Evolutionary conservation across 148 eudicot genomes (phyloP).

Genomic region (Silene uniflora): DNA sequence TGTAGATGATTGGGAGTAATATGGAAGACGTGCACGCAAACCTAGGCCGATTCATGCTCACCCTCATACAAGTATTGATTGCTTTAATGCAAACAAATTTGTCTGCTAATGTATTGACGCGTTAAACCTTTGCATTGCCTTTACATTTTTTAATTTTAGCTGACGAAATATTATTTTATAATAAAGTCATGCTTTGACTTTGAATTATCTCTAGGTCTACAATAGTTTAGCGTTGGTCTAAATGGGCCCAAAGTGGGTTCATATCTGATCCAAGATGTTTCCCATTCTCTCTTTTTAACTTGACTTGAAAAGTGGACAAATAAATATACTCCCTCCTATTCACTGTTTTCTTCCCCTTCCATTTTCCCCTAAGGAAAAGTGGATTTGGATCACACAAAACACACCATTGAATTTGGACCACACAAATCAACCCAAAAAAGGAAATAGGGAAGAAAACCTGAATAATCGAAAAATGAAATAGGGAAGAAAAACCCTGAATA

Average conservation of each 20-base stretch:
- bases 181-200: constrained; percentile 42
- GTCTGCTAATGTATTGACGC: constrained; percentile 55
- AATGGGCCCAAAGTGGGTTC: constrained; percentile 26
- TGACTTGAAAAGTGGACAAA: neutral
- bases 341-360: too few species aligned
- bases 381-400: too few species aligned
- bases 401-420: too few species aligned
- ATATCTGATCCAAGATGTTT: constrained; percentile 24
- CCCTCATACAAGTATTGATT: constrained; percentile 17
- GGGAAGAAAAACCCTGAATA: too few species aligned
- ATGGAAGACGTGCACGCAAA: constrained; percentile 45
- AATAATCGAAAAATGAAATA: too few species aligned
- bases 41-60: constrained; percentile 49
- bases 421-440: too few species aligned
- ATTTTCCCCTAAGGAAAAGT: too few species aligned
- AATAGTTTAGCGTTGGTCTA: constrained; percentile 13
- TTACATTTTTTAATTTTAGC: constrained; percentile 9
- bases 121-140: constrained; percentile 27
- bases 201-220: constrained; percentile 32
- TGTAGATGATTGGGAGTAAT: neutral
- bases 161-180: neutral
- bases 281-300: neutral
- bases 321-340: too few species aligned
- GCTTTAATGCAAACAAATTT: constrained; percentile 29
- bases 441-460: too few species aligned